Conservation (phyloP, 306 rosid species). For the Cucurbita ficifolia region DNA sequence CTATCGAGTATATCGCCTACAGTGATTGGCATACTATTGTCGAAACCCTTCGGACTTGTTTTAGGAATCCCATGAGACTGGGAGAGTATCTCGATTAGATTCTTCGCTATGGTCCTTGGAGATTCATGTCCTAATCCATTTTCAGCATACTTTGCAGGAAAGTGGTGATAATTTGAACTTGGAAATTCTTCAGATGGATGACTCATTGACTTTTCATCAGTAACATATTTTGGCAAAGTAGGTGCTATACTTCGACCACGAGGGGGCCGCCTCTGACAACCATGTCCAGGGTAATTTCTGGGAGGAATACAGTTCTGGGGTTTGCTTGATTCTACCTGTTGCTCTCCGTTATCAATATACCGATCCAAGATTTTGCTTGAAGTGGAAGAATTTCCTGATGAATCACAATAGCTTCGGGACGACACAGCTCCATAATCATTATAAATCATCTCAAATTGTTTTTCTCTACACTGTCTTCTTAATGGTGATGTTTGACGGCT, state of each 20-base stretch:
- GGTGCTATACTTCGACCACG: slow-evolving; percentile 53
- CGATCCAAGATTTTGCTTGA: slow-evolving; percentile 61
- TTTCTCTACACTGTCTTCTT: slow-evolving; percentile 27
- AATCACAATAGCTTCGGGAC: slow-evolving; percentile 43
- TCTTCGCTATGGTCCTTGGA: slow-evolving; percentile 79
- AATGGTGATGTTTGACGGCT: slow-evolving; percentile 36
- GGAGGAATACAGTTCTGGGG: slow-evolving; percentile 22
- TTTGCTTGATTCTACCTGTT: slow-evolving; percentile 39
- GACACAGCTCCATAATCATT: slow-evolving; percentile 26
- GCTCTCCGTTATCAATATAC: slow-evolving; percentile 85
- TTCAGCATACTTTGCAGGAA: slow-evolving; percentile 54
- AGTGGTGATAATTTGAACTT: slow-evolving; percentile 24
- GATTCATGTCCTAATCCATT: slow-evolving; percentile 65
- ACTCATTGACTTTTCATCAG: slow-evolving; percentile 34
- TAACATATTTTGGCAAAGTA: slow-evolving; percentile 43
- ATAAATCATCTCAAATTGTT: slow-evolving; percentile 24
- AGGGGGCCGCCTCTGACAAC: slow-evolving; percentile 58
- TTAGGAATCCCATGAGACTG: slow-evolving; percentile 39
- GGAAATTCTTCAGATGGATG: slow-evolving; percentile 61
- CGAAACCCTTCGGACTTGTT: slow-evolving; percentile 28
- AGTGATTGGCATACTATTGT: slow-evolving; percentile 49
- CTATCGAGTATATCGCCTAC: slow-evolving; percentile 63
- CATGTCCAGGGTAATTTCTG: slow-evolving; percentile 23
- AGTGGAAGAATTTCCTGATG: slow-evolving; percentile 65
- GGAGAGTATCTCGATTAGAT: slow-evolving; percentile 84